Evolutionary conservation across 2,329 filamentous ascomycete species (phyloP).

Genomic region (Neonectria faginata): DNA sequence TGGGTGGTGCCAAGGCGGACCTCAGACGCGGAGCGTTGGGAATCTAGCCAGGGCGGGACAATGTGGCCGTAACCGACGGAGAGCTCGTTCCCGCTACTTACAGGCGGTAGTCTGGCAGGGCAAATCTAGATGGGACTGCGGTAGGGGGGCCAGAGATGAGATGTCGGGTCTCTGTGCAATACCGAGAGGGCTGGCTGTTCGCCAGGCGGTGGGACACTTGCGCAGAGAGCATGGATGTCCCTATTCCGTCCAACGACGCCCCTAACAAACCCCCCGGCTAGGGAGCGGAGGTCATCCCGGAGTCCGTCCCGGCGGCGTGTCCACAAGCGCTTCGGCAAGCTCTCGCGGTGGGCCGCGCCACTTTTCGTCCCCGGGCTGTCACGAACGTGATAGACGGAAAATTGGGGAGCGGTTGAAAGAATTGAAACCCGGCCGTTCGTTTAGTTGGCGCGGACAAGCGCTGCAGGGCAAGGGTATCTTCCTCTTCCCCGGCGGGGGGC

Average conservation of each 20-base stretch:
- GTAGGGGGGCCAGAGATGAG: not conserved
- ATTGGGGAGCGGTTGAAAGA: slow-evolving; percentile 10
- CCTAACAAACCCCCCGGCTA: not conserved
- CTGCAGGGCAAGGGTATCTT: not conserved
- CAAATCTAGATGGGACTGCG: slow-evolving; percentile 30
- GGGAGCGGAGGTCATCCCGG: not conserved
- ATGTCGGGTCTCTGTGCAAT: not conserved
- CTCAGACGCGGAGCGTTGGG: slow-evolving; percentile 34
- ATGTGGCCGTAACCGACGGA: not conserved
- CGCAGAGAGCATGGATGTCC: not conserved
- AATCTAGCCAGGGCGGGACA: slow-evolving; percentile 17
- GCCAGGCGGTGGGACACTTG: too few relatives aligned
- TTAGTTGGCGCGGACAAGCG: not conserved
- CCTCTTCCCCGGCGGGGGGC: slow-evolving; percentile 10
- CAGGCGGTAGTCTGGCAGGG: slow-evolving; percentile 14
- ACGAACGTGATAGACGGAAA: slow-evolving; percentile 28
- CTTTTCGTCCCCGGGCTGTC: slow-evolving; percentile 7
- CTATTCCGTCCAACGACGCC: not conserved
- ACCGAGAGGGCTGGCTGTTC: not conserved
- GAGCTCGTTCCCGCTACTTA: not conserved
- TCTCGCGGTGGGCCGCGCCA: not conserved
- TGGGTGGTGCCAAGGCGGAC: slow-evolving; percentile 28
- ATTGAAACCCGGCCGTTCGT: slow-evolving; percentile 20
- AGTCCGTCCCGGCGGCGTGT: not conserved
- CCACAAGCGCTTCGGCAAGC: not conserved